Conservation (phyloP, 2,329 filamentous ascomycete species). For the Endocalyx cinctus region DNA sequence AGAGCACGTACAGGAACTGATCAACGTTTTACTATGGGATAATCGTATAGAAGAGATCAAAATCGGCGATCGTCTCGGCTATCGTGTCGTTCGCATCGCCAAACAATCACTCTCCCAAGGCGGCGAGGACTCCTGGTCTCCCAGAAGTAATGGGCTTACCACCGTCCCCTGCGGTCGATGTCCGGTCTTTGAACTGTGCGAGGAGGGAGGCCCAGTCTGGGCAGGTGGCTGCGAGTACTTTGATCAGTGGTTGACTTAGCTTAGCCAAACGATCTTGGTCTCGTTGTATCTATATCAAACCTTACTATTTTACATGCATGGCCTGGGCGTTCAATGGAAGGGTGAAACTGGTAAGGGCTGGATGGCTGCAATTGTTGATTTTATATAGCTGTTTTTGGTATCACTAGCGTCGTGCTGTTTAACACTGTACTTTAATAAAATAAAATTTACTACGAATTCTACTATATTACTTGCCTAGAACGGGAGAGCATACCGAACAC, state of each 20-base stretch:
- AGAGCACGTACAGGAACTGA: slow-evolving; percentile 75
- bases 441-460: too few relatives aligned
- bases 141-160: slow-evolving; percentile 67
- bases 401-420: too few relatives aligned
- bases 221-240: slow-evolving; percentile 92
- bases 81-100: slow-evolving; percentile 36
- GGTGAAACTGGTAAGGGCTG: too few relatives aligned
- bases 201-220: slow-evolving; percentile 84
- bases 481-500: too few relatives aligned
- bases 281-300: too few relatives aligned
- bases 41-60: slow-evolving; percentile 69
- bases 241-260: slow-evolving; percentile 67
- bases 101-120: background rate
- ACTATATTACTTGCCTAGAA: too few relatives aligned
- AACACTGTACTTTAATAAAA: too few relatives aligned
- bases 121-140: slow-evolving; percentile 30
- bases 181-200: slow-evolving; percentile 89
- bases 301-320: slow-evolving; percentile 8
- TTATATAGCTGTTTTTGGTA: too few relatives aligned
- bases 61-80: slow-evolving; percentile 45
- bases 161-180: slow-evolving; percentile 89
- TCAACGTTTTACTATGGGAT: slow-evolving; percentile 87
- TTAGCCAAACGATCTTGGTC: too few relatives aligned
- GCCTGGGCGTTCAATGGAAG: too few relatives aligned
- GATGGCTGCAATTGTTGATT: too few relatives aligned